Evolutionary conservation across 352 stramenopile species (phyloP).

Genomic region (Saprolegnia parasitica): DNA sequence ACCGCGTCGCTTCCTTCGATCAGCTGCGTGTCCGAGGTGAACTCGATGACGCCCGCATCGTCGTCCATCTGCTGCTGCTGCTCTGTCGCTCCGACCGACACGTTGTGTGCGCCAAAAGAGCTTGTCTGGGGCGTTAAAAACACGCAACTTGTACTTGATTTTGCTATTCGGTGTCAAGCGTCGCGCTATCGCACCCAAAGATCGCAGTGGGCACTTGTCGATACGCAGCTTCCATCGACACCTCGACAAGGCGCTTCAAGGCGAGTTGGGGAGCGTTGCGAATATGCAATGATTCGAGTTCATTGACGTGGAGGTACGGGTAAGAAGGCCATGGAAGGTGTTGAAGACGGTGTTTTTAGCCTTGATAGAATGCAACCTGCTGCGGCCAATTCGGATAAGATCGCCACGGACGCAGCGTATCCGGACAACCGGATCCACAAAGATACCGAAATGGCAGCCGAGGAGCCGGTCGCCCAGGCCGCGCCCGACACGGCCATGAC

Average conservation of each 20-base stretch:
- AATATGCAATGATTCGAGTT: too few relatives aligned
- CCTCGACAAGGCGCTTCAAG: too few relatives aligned
- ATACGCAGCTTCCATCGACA: background rate
- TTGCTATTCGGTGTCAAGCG: background rate
- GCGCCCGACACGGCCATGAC: too few relatives aligned
- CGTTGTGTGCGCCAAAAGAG: background rate
- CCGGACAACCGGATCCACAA: background rate
- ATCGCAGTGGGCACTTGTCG: background rate
- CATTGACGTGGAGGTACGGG: background rate
- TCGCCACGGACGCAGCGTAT: background rate
- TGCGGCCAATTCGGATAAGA: background rate
- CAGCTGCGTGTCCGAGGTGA: constrained; percentile 15
- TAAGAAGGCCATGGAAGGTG: background rate
- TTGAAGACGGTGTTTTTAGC: background rate
- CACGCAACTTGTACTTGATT: background rate
- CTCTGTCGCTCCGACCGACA: background rate
- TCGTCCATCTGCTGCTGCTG: background rate
- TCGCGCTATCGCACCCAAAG: background rate
- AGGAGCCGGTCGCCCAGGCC: too few relatives aligned
- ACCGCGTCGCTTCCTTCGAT: background rate
- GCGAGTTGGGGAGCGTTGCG: too few relatives aligned
- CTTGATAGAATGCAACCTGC: background rate
- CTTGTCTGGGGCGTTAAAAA: background rate
- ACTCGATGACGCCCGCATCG: constrained; percentile 8
- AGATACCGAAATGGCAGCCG: too few relatives aligned